Percentiles rank a stretch among this genome's conserved stretches.
Evolutionary conservation across 2,329 filamentous ascomycete species (phyloP).

Genomic region (Aspergillus brunneoviolaceus): DNA sequence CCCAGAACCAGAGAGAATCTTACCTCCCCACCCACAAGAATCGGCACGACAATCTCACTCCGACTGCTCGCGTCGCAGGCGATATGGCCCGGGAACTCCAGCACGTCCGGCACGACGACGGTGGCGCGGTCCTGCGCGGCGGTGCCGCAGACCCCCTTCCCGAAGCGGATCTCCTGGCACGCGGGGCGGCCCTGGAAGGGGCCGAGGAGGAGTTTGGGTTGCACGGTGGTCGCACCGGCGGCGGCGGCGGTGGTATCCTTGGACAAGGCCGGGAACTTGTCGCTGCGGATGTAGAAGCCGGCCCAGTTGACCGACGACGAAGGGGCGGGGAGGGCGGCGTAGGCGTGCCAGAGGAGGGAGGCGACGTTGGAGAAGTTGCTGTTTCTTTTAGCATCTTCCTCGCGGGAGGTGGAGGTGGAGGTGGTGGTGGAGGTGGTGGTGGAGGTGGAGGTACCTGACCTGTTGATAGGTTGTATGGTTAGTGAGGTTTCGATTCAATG

Average conservation of each 20-base stretch:
- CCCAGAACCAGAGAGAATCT: slow-evolving; percentile 16
- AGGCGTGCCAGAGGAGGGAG: slow-evolving; percentile 52
- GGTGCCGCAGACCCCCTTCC: slow-evolving; percentile 48
- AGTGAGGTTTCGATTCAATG: not conserved
- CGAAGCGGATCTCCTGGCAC: slow-evolving; percentile 49
- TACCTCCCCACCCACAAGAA: slow-evolving; percentile 42
- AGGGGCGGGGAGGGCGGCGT: slow-evolving; percentile 43
- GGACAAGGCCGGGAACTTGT: slow-evolving; percentile 38
- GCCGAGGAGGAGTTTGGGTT: slow-evolving; percentile 41
- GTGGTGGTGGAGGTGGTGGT: slow-evolving; percentile 8
- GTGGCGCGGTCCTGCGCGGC: slow-evolving; percentile 42
- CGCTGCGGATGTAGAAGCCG: slow-evolving; percentile 48
- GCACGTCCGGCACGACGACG: slow-evolving; percentile 46
- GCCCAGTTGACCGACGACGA: slow-evolving; percentile 50
- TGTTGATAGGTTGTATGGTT: slow-evolving; percentile 9
- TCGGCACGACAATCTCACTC: slow-evolving; percentile 53
- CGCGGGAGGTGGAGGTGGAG: not conserved
- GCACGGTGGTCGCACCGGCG: not conserved
- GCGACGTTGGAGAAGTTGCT: slow-evolving; percentile 49
- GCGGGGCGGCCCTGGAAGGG: slow-evolving; percentile 52
- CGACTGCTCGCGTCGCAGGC: slow-evolving; percentile 50
- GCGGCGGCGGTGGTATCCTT: slow-evolving; percentile 19
- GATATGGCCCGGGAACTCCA: slow-evolving; percentile 49
- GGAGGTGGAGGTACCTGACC: slow-evolving; percentile 30
- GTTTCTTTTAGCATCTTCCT: not conserved